phyloP scores from a whole-genome alignment of 208 protist genomes.

The Porcisia deanei region DNA sequence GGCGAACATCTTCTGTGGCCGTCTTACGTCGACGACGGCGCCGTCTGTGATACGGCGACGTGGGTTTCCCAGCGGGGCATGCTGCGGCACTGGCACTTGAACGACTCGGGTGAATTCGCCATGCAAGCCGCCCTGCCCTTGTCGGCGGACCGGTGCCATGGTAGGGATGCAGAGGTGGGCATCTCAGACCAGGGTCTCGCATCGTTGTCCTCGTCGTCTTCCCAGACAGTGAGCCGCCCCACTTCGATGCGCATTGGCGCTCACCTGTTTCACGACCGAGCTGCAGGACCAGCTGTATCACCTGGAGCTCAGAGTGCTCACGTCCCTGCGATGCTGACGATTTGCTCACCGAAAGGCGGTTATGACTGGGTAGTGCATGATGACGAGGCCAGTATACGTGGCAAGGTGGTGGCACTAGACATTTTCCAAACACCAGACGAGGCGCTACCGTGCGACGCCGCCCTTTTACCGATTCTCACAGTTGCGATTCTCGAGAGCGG shows the following conservation, averaged over 20 bases:
- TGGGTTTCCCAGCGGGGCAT: slow-evolving; percentile 75
- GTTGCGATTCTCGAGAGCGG: slow-evolving; percentile 79
- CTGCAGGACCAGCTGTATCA: not conserved
- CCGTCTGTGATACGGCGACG: slow-evolving; percentile 83
- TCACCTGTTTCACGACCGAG: slow-evolving; percentile 3
- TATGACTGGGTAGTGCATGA: slow-evolving; percentile 94
- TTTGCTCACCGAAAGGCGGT: slow-evolving; percentile 75
- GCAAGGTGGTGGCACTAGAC: slow-evolving; percentile 66
- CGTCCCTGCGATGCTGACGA: slow-evolving; percentile 60
- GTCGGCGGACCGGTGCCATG: too few relatives aligned
- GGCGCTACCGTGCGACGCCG: slow-evolving; percentile 70
- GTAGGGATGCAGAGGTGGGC: not conserved
- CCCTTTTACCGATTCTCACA: slow-evolving; percentile 71
- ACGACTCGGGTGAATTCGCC: slow-evolving; percentile 91
- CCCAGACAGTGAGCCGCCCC: not conserved
- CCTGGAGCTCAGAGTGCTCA: not conserved
- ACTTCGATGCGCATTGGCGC: not conserved
- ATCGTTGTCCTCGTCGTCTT: not conserved
- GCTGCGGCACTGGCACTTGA: slow-evolving; percentile 88
- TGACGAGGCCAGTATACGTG: slow-evolving; percentile 58
- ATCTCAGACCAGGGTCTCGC: not conserved
- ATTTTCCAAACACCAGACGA: slow-evolving; percentile 83
- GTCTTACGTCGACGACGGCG: slow-evolving; percentile 63
- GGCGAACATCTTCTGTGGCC: slow-evolving; percentile 79
- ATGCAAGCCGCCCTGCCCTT: slow-evolving; percentile 80